Evolutionary conservation across 331 rosid genomes (phyloP).

Genomic region (Acacia concinna): DNA sequence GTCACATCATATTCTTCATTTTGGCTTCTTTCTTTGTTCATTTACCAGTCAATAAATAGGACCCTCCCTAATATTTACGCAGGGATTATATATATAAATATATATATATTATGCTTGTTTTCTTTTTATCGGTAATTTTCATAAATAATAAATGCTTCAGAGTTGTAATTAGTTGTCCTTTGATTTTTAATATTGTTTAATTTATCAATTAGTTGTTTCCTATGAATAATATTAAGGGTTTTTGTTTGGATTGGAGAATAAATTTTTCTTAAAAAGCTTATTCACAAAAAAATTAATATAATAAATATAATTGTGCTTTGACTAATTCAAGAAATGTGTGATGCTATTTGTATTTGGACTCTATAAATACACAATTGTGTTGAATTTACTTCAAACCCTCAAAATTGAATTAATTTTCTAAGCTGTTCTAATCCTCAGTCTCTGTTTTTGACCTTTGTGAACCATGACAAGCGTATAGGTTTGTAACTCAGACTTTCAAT

Average conservation of each 20-base stretch:
- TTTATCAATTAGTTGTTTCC: background rate
- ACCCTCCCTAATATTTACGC: no score
- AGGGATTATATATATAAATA: no score
- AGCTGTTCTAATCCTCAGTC: background rate
- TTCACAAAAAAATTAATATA: background rate
- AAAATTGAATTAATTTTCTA: background rate
- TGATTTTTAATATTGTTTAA: no score
- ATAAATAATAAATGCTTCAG: no score
- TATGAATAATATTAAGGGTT: no score
- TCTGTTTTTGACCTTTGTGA: background rate
- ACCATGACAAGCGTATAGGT: background rate
- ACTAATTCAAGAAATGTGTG: constrained; percentile 8
- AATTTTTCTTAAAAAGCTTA: no score
- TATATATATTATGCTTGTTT: no score
- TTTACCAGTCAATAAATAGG: no score
- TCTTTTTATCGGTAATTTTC: no score
- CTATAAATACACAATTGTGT: background rate
- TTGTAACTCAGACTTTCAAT: background rate
- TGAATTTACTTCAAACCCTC: background rate
- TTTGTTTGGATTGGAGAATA: no score
- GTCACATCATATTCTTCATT: no score
- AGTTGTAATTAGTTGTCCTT: background rate
- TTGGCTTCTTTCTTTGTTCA: no score
- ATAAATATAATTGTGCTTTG: background rate
- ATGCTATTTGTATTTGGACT: background rate